Conservation (phyloP, 805 yeast species). For the Candida stauntonica region DNA sequence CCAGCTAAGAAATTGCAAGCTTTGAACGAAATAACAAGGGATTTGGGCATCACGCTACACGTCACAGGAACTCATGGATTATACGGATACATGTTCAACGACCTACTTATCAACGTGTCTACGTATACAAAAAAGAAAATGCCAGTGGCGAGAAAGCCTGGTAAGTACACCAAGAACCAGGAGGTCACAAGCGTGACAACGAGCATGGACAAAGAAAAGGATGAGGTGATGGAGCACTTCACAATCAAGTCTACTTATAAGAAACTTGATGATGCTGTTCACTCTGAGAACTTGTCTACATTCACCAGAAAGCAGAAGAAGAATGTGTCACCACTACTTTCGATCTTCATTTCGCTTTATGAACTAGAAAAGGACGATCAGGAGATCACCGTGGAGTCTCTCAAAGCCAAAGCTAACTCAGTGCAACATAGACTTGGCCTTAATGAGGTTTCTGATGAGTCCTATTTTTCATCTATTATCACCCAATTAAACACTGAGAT, state of each 20-base stretch:
- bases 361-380: conserved; percentile 32
- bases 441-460: conserved; percentile 37
- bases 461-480: conserved; percentile 37
- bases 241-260: conserved; percentile 35
- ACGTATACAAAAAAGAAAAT: conserved; percentile 48
- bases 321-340: conserved; percentile 46
- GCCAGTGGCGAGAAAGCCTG: conserved; percentile 45
- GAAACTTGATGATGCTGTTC: conserved; percentile 33
- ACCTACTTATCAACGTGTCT: conserved; percentile 62
- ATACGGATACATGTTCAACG: conserved; percentile 78
- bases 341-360: conserved; percentile 60
- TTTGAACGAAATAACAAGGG: conserved; percentile 56
- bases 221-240: conserved; percentile 33
- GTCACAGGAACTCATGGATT: conserved; percentile 70
- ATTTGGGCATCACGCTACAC: conserved; percentile 59
- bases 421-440: conserved; percentile 38
- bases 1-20: conserved; percentile 34
- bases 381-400: conserved; percentile 23
- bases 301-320: conserved; percentile 38
- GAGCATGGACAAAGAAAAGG: conserved; percentile 32
- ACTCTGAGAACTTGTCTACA: conserved; percentile 22
- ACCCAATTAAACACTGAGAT: conserved; percentile 58
- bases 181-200: conserved; percentile 38
- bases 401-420: conserved; percentile 29
- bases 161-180: conserved; percentile 39